Base-by-base conservation (phyloP, 208 protist species). In the Histomonas meleagridis region DNA sequence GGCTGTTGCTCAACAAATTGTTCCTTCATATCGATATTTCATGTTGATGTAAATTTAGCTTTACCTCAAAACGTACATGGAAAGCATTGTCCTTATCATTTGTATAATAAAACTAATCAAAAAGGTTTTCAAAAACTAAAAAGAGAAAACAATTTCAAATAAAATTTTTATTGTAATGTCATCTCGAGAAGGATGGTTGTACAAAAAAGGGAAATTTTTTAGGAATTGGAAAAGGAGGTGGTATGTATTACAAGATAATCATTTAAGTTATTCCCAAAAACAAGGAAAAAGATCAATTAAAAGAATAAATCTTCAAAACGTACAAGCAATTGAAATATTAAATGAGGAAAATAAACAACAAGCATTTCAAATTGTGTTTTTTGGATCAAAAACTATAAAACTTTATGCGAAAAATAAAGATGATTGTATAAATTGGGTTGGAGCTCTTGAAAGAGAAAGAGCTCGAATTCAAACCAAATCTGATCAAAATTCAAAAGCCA, bases 191-290 rank as follows among this genome's bases (percentile, higher is more conserved):
- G 91, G 91, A 65, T 92, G 79, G 53, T 16, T 90, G 9, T 90
- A 28, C 40, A 92, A 92, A 48, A 35, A 79, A 49, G 91, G 91
- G 26, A 69, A 69, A 10, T 51, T 51, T 14, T 57, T 92, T 65
- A 76, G 46, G 28, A 91, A 32, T 53, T 92, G 91, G 91, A 92
- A 92, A 49, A 86, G 72, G n/a, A 79, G 91, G 16, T 92, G 90
- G 9, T 92, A 90, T 57, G 91, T 92, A 38, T 28, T 92, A 9
- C 90, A 40, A 12, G 91, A 62, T 9, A 43, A 90, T 28, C 60
- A 48, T 18, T 28, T 91, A 1, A 28, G 21, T 40, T 92, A 92
- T 46, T 92, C 90, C 23, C 14, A 46, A 7, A 79, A 79, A 51
- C 70, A 32, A 28, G 70, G 40, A 7, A 40, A 35, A 10, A 51